These are phyloP conservation scores for Coemansia erecta DNA, from an alignment of 192 early-diverging fungal genomes.

Conservation along the genomic window DNA sequence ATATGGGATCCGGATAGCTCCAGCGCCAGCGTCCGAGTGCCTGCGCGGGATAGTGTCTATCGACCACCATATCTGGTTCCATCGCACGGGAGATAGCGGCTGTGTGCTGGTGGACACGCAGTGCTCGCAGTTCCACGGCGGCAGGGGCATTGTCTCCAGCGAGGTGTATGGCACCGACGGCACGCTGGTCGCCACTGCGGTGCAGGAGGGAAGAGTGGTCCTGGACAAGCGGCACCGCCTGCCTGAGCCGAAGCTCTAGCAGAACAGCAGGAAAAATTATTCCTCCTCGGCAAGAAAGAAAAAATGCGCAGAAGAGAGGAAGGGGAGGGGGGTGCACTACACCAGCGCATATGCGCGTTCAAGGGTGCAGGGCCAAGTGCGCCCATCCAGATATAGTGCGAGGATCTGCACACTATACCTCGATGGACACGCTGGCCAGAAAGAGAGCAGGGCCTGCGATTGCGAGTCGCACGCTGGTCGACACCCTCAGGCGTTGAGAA, in stretches of 20 bases:
- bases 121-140: conserved; percentile 19
- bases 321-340: background rate
- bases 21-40: conserved; percentile 10
- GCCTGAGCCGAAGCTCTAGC: conserved; percentile 20
- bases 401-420: conserved; percentile 5
- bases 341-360: background rate
- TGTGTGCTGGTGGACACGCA: conserved; percentile 12
- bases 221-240: conserved; percentile 9
- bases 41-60: conserved; percentile 27
- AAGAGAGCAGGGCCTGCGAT: too few species aligned
- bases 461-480: too few species aligned
- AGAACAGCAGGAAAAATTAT: background rate
- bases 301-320: background rate
- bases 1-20: conserved; percentile 19
- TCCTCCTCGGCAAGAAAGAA: background rate
- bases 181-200: conserved; percentile 12
- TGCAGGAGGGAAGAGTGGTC: conserved; percentile 27
- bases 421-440: too few species aligned
- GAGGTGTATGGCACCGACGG: conserved; percentile 20
- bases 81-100: conserved; percentile 7
- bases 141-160: conserved; percentile 26
- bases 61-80: conserved; percentile 39
- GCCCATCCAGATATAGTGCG: background rate
- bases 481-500: too few species aligned
- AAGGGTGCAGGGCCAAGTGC: background rate